Evolutionary conservation across 1,284 basidiomycete species (phyloP).

Genomic region (Limonomyces culmigenus): DNA sequence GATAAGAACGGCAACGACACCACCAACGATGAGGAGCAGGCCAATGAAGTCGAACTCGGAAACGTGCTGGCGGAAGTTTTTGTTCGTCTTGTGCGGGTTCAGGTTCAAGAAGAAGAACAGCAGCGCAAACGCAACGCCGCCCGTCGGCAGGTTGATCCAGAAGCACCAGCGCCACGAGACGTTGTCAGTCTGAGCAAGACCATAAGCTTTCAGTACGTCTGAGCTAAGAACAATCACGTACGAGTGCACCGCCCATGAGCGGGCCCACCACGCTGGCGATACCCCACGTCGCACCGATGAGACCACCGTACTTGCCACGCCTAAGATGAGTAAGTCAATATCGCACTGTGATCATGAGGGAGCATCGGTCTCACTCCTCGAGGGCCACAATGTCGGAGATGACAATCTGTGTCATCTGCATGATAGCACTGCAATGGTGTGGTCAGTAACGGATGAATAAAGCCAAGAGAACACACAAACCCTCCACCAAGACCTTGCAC

Average conservation of each 20-base stretch:
- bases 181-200: conserved; percentile 49
- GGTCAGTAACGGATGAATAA: no score
- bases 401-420: conserved; percentile 50
- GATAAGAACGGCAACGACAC: conserved; percentile 61
- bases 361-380: conserved; percentile 37
- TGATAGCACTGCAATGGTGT: no score
- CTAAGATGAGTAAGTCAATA: conserved; percentile 15
- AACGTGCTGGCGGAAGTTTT: conserved; percentile 38
- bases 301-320: conserved; percentile 59
- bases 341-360: neutral
- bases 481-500: conserved; percentile 76
- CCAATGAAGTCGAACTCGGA: conserved; percentile 67
- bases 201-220: conserved; percentile 11
- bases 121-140: conserved; percentile 51
- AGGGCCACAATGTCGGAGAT: conserved; percentile 70
- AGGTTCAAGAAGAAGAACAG: conserved; percentile 75
- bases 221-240: neutral
- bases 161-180: conserved; percentile 70
- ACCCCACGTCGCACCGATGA: conserved; percentile 55
- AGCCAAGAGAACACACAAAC: no score
- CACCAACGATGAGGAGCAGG: conserved; percentile 49
- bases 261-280: conserved; percentile 52
- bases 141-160: conserved; percentile 67
- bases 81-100: conserved; percentile 44
- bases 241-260: conserved; percentile 44